Evolutionary conservation across 1,284 basidiomycete genomes (phyloP), one percentile per base, ranked within the genome.

Genomic region (Omphalotus olearius): DNA sequence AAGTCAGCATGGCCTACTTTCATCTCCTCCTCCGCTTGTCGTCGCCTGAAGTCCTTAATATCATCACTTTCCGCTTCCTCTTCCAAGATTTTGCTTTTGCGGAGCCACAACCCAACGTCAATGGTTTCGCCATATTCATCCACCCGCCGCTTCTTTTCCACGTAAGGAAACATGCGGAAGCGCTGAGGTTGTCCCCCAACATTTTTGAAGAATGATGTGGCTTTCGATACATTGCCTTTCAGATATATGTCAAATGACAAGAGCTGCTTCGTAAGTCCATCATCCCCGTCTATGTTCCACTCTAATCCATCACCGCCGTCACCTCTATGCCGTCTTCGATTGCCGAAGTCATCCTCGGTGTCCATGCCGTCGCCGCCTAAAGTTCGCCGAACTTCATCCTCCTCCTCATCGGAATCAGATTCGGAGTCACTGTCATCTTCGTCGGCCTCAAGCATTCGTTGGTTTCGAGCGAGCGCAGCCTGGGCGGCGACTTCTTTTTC

Each of bases 91-190:
- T 87, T 91, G 2, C 91, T 91, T 63, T 91, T 91, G 58, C 91
- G 76, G 58, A 96, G 65, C 95, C 95, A 98, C 78, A 92, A 90
- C 28, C 85, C 94, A 17, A 93, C 86, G 67, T 99, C 96, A 42
- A 98, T 76, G 5, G 87, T 89, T 73, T 99, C 97, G 1, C 97
- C 97, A 66, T 93, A 99, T 57, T 91, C 90, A 66, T 99, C 97
- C 14, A 99, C 89, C 58, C 88, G 77, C 57, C 93, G 76, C 62
- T 91, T 94, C 65, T 92, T 88, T 70, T 99, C 96, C 36, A 97
- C 83, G 61, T 93, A 93, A 0, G 97, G 97, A 70, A 98, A 99
- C 91, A 98, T 98, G 58, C 97, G 80, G 67, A 91, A 98, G 39
- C 96, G 80, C 62, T 85, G 88, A 37, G 75, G 75, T 60, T 83